phyloP scores from a whole-genome alignment of 2,329 filamentous ascomycete species.

The Scortechinia acanthostroma region DNA sequence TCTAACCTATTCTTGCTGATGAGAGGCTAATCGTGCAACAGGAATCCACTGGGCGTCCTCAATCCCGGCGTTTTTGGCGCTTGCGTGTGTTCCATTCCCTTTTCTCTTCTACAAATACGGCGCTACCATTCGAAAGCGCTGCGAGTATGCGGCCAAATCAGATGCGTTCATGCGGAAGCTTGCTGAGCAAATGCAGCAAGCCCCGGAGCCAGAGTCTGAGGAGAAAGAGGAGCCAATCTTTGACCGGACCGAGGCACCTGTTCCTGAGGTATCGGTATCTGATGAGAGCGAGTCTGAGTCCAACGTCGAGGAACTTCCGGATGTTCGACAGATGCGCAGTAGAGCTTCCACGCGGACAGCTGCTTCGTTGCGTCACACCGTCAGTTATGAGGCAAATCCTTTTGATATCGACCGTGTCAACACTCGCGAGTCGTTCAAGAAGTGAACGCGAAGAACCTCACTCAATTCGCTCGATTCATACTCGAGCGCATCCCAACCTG shows the following conservation, averaged over 20 bases:
- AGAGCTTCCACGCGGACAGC: slow-evolving; percentile 14
- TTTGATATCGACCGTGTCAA: slow-evolving; percentile 32
- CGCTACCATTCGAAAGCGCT: slow-evolving; percentile 23
- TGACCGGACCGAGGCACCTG: slow-evolving; percentile 11
- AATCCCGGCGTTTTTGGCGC: slow-evolving; percentile 32
- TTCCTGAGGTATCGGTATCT: slow-evolving; percentile 8
- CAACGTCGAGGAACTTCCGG: slow-evolving; percentile 1
- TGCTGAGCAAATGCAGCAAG: slow-evolving; percentile 12
- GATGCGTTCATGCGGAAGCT: slow-evolving; percentile 20
- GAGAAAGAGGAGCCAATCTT: slow-evolving; percentile 17
- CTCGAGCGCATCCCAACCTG: too few species aligned
- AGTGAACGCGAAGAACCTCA: background rate
- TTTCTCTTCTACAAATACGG: slow-evolving; percentile 33
- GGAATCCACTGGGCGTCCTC: slow-evolving; percentile 37
- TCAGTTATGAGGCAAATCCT: slow-evolving; percentile 29
- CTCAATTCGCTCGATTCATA: too few species aligned
- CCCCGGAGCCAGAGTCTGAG: slow-evolving; percentile 8
- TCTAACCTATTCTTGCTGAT: background rate
- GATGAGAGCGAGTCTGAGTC: background rate
- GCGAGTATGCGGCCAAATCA: slow-evolving; percentile 17
- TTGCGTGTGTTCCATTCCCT: slow-evolving; percentile 31
- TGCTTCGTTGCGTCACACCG: slow-evolving; percentile 12
- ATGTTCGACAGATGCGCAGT: slow-evolving; percentile 8
- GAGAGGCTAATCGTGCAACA: background rate
- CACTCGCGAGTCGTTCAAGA: slow-evolving; percentile 19